phyloP scores from a whole-genome alignment of 371 early-diverging fungal genomes.

The Nematocida ausubeli region DNA sequence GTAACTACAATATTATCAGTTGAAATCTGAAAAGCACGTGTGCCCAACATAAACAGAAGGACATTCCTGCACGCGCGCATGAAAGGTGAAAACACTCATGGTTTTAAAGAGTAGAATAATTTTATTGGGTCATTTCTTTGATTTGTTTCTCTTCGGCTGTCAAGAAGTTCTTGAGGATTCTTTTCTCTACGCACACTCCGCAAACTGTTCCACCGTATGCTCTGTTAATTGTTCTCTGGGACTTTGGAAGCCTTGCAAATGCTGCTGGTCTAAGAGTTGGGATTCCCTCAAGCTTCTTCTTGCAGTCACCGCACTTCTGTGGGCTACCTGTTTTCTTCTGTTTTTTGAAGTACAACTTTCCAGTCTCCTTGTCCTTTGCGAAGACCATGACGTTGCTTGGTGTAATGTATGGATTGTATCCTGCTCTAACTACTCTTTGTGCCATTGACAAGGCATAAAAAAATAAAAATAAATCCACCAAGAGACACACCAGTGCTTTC shows the following conservation, averaged over 20 bases:
- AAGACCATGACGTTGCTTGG: slow-evolving; percentile 61
- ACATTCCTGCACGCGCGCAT: not conserved
- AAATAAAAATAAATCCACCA: slow-evolving; percentile 39
- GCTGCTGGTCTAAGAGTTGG: slow-evolving; percentile 65
- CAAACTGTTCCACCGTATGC: slow-evolving; percentile 63
- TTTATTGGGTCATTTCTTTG: slow-evolving; percentile 57
- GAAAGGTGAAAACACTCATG: not conserved
- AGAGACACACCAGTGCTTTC: too few relatives aligned
- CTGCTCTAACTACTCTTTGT: slow-evolving; percentile 56
- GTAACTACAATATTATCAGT: slow-evolving; percentile 28
- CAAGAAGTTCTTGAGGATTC: slow-evolving; percentile 64
- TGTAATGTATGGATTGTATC: slow-evolving; percentile 65
- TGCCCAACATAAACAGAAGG: not conserved
- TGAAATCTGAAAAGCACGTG: not conserved
- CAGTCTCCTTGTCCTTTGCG: slow-evolving; percentile 35
- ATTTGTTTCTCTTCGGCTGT: slow-evolving; percentile 63
- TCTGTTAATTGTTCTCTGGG: slow-evolving; percentile 65
- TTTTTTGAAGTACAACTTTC: slow-evolving; percentile 51
- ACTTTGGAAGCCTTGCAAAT: slow-evolving; percentile 63
- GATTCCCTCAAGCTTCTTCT: slow-evolving; percentile 58
- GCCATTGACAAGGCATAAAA: slow-evolving; percentile 55
- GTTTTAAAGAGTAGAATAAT: slow-evolving; percentile 42
- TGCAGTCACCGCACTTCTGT: slow-evolving; percentile 67
- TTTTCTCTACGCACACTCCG: slow-evolving; percentile 63
- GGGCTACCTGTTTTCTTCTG: slow-evolving; percentile 62